Percentiles rank a stretch among this genome's conserved stretches.
phyloP scores from a whole-genome alignment of 2,329 filamentous ascomycete genomes.

The Claviceps arundinis region DNA sequence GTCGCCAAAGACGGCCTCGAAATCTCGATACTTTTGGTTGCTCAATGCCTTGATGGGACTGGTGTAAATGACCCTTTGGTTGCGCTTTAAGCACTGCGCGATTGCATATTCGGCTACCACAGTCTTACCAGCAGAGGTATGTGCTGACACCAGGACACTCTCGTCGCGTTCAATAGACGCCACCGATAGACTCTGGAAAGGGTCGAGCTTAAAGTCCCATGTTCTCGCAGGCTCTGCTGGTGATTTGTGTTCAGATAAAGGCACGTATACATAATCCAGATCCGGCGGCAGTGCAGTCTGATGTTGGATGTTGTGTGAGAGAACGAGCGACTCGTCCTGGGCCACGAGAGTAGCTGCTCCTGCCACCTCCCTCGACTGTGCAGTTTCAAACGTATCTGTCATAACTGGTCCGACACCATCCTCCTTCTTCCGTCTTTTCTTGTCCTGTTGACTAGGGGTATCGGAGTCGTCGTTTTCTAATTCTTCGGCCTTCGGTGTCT shows the following conservation, averaged over 20 bases:
- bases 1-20: conserved; percentile 88
- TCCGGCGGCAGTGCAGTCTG: conserved; percentile 91
- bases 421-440: conserved; percentile 50
- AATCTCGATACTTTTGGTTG: conserved; percentile 98
- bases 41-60: conserved; percentile 98
- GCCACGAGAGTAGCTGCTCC: conserved; percentile 56
- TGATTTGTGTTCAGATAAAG: conserved; percentile 89
- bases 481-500: conserved; percentile 23
- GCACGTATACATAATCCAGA: conserved; percentile 85
- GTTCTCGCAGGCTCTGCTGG: conserved; percentile 72
- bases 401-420: conserved; percentile 64
- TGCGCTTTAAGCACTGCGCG: conserved; percentile 90
- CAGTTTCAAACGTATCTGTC: conserved; percentile 88
- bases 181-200: conserved; percentile 91
- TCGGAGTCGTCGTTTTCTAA: conserved; percentile 25
- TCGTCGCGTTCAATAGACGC: conserved; percentile 92
- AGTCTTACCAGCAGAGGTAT: conserved; percentile 95
- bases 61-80: conserved; percentile 97
- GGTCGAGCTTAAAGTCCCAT: conserved; percentile 87
- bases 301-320: conserved; percentile 97
- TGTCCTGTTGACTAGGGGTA: conserved; percentile 38
- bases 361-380: conserved; percentile 81
- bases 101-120: conserved; percentile 98
- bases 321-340: conserved; percentile 59
- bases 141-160: conserved; percentile 90